These are phyloP conservation scores for Candida chilensis DNA, from an alignment of 805 yeast species.

Conservation along the genomic window DNA sequence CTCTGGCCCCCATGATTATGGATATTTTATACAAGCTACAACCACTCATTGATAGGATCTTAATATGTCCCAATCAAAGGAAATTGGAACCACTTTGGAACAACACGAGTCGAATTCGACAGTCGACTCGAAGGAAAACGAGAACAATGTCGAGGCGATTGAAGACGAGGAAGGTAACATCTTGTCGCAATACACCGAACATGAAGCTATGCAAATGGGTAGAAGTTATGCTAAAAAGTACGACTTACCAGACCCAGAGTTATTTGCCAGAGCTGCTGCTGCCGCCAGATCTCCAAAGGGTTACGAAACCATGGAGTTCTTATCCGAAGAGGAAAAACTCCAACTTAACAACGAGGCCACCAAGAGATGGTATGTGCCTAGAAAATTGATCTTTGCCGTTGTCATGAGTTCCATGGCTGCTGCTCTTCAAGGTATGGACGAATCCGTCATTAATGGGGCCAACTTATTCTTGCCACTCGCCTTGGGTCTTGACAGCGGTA, in stretches of 20 bases:
- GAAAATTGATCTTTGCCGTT: conserved; percentile 23
- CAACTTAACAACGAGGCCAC: conserved; percentile 24
- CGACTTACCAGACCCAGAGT: conserved; percentile 24
- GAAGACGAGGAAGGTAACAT: too few relatives aligned
- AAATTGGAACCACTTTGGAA: too few relatives aligned
- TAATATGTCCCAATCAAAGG: too few relatives aligned
- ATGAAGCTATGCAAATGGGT: conserved; percentile 36
- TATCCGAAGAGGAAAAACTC: conserved; percentile 25
- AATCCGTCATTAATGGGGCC: conserved; percentile 35
- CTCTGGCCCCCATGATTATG: too few relatives aligned
- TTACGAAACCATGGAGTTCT: conserved; percentile 27
- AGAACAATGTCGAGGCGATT: too few relatives aligned
- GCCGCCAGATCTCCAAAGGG: conserved; percentile 28
- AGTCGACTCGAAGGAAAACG: too few relatives aligned
- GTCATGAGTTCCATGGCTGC: conserved; percentile 41
- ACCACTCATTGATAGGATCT: too few relatives aligned
- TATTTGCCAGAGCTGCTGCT: conserved; percentile 32
- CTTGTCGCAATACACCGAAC: conserved; percentile 24
- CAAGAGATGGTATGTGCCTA: conserved; percentile 26
- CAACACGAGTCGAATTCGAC: too few relatives aligned
- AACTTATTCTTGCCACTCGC: conserved; percentile 26
- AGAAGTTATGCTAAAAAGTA: conserved; percentile 29
- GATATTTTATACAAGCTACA: too few relatives aligned
- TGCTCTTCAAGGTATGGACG: conserved; percentile 40
- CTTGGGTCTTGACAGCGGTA: conserved; percentile 15